Base-by-base conservation (phyloP, 768 basidiomycete species). In the Trametes gibbosa region DNA sequence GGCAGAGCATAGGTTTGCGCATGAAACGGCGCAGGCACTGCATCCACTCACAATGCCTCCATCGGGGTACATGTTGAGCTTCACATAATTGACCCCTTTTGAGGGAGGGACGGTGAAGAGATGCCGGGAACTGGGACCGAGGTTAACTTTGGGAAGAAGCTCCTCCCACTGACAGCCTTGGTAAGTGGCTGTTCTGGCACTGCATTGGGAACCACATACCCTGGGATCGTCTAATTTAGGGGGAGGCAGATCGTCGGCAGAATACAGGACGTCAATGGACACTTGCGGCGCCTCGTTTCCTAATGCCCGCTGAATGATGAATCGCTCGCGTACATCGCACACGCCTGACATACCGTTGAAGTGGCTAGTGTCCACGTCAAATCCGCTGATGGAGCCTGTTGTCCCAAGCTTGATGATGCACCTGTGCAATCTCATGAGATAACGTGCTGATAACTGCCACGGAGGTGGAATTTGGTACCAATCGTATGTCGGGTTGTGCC, bases 11-110 rank as follows among this genome's bases (percentile, higher is more conserved):
- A 1, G 7, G 24, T 35, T 25, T 35, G 41, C 46, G 37, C 21
- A 16, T 39, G 7, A 5, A 17, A 24, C 14, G 29, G 10, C 13
- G 17, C 23, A 7, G 19, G 37, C 37, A 29, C 10, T 32, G 21
- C 6, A 12, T 27, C 17, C 42, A 77, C 88, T 76, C 69, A 94
- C 95, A 69, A 98, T 94, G 2, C 97, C 97, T 40, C 97, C 97
- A 67, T 99, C 97, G 2, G 97, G 97, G 74, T 94, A 93, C 84
- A 96, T 95, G 65, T 89, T 86, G 23, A 99, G 84, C 73, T 92
- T 97, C 58, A 99, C 86, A 72, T 89, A 90, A 62, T 87, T 95
- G 56, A 81, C 79, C 13, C 73, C 68, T 2, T 70, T 56, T 0
- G 83, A 82, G 13, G 77, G 69, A 16, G 84, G 69, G 41, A 95